A percentile compares a stretch with the other conserved stretches of the same genome.
Conservation (phyloP, 495 filamentous ascomycete genomes). For the Podospora fimiseda region DNA sequence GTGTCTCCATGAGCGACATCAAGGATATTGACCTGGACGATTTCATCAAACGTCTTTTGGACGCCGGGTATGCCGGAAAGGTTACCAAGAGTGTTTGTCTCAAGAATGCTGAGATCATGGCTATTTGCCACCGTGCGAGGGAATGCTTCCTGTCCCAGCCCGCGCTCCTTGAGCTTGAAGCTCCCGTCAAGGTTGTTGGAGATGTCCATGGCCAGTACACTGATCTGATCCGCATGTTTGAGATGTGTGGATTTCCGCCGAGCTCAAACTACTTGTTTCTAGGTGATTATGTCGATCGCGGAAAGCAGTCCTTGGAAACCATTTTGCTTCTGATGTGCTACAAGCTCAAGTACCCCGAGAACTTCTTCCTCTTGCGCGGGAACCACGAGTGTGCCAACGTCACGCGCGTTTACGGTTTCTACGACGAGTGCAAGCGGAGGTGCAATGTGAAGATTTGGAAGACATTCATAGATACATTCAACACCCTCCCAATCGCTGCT, state of each 20-base stretch:
- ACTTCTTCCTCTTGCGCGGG: constrained; percentile 94
- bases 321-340: constrained; percentile 95
- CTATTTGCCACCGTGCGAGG: constrained; percentile 79
- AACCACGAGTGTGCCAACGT: constrained; percentile 99
- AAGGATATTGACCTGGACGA: constrained; percentile 93
- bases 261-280: constrained; percentile 92
- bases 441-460: constrained; percentile 99
- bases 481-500: constrained; percentile 87
- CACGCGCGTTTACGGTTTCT: constrained; percentile 96
- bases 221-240: constrained; percentile 94
- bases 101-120: constrained; percentile 94
- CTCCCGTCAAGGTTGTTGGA: constrained; percentile 98
- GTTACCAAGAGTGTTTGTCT: constrained; percentile 95
- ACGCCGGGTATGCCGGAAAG: constrained; percentile 92
- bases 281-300: constrained; percentile 95
- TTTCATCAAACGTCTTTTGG: constrained; percentile 89
- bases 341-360: constrained; percentile 97
- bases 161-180: constrained; percentile 80
- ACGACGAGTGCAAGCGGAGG: constrained; percentile 96
- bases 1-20: constrained; percentile 64
- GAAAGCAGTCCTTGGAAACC: constrained; percentile 95
- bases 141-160: constrained; percentile 91
- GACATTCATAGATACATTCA: constrained; percentile 97
- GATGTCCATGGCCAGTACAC: constrained; percentile 99
- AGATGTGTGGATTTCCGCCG: constrained; percentile 98